Percentiles rank a stretch among this genome's conserved stretches.
Evolutionary conservation across 192 early-diverging fungal genomes (phyloP).

Genomic region (Backusella australiensis): DNA sequence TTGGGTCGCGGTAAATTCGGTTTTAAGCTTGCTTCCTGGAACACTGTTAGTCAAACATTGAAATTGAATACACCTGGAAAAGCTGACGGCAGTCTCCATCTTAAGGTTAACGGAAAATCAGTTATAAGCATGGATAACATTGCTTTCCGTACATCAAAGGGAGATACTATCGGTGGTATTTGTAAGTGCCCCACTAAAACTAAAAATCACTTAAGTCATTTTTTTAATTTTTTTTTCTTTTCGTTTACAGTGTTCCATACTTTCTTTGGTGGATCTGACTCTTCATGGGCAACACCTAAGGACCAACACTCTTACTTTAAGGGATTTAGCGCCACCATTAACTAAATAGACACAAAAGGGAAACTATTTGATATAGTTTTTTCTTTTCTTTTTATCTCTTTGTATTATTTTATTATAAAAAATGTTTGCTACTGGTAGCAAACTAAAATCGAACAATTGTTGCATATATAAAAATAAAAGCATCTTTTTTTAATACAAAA

Average conservation of each 20-base stretch:
- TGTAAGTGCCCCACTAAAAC: constrained; percentile 17
- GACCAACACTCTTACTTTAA: constrained; percentile 33
- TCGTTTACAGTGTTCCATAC: constrained; percentile 33
- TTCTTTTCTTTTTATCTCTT: neutral
- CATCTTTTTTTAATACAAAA: neutral
- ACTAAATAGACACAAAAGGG: neutral
- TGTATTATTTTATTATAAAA: neutral
- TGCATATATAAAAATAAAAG: constrained; percentile 1
- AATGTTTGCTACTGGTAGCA: neutral
- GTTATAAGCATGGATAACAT: constrained; percentile 14
- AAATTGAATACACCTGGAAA: constrained; percentile 29
- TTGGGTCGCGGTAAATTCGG: constrained; percentile 48
- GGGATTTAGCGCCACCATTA: neutral
- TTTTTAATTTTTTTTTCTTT: constrained; percentile 2
- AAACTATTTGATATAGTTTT: constrained; percentile 2
- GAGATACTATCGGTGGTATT: constrained; percentile 15
- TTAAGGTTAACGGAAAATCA: constrained; percentile 19
- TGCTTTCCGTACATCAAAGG: constrained; percentile 1
- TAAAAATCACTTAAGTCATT: neutral
- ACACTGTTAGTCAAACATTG: constrained; percentile 39
- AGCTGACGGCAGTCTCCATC: constrained; percentile 6
- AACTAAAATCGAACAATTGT: neutral
- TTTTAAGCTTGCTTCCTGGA: constrained; percentile 49
- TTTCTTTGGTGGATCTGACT: constrained; percentile 38
- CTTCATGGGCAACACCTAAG: constrained; percentile 17